Evolutionary conservation across 2,329 filamentous ascomycete genomes (phyloP).

Genomic region (Claviceps digitariae): DNA sequence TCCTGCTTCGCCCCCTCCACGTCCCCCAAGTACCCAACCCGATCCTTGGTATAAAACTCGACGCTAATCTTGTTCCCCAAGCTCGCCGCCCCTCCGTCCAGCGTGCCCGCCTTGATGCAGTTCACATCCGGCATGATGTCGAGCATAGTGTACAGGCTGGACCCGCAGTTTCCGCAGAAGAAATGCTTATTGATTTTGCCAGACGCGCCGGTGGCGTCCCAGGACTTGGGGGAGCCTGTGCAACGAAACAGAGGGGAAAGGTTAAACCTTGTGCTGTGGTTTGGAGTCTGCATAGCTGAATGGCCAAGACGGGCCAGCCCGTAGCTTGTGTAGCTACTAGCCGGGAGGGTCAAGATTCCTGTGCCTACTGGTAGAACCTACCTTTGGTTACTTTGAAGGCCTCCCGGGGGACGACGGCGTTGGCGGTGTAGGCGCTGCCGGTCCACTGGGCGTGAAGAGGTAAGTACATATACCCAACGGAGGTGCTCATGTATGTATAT

Average conservation of each 20-base stretch:
- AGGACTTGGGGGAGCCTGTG: conserved; percentile 31
- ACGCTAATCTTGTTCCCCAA: conserved; percentile 29
- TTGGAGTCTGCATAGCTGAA: no score
- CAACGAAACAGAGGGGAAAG: neutral
- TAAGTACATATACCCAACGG: neutral
- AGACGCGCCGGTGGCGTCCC: conserved; percentile 31
- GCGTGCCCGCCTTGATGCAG: conserved; percentile 35
- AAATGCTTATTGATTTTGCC: conserved; percentile 43
- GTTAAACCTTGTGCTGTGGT: no score
- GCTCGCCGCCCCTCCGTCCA: conserved; percentile 33
- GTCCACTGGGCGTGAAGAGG: conserved; percentile 28
- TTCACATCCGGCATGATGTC: conserved; percentile 38
- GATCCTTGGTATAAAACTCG: conserved; percentile 40
- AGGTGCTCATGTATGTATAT: no score
- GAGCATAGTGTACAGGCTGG: conserved; percentile 35
- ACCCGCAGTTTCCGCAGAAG: conserved; percentile 40
- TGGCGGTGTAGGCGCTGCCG: conserved; percentile 40
- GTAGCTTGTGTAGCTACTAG: no score
- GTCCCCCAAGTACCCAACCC: conserved; percentile 28
- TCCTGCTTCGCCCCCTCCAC: conserved; percentile 18
- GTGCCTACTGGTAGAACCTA: conserved; percentile 8
- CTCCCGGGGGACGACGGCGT: conserved; percentile 32
- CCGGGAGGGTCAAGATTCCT: no score
- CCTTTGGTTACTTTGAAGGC: conserved; percentile 36
- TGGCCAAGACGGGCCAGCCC: no score